Evolutionary conservation across 2,329 filamentous ascomycete species (phyloP), one percentile per base, ranked within the genome.

Genomic region (Aspergillus sp.): DNA sequence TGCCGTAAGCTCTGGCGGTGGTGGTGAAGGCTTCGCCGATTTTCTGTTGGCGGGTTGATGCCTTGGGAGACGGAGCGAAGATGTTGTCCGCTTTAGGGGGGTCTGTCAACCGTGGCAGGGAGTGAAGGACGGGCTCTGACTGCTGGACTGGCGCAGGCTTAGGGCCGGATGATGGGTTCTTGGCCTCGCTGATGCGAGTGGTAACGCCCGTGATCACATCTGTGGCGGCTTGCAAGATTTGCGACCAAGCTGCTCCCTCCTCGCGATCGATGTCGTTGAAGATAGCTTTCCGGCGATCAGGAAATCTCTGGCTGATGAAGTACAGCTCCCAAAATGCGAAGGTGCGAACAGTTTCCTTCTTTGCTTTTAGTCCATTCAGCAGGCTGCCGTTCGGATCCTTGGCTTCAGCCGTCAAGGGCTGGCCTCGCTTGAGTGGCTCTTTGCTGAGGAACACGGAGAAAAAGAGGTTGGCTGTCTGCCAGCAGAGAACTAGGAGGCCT

Each of bases 291-390:
- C 94, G 86, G 36, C 92, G 87, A n/a, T 87, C 83, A 15, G 88
- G 83, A 64, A 90, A 93, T 57, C 87, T 84, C 59, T 89, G 85
- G 39, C 91, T 88, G 67, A 97, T 96, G 58, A 91, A 83, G 30
- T 87, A 87, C 28, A 97, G 81, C 72, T 98, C 94, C 93, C 93
- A 97, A 76, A 96, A 90, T 15, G 94, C 93, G 74, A 96, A 96
- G 0, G 87, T 85, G 84, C 86, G 88, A 62, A 91, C 87, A 9
- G 91, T 82, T 8, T 91, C 82, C 74, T 94, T 95, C 78, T 92
- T 95, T 65, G 89, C 89, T 73, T 89, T 93, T 49, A 98, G 76
- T 0, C 94, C 94, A 59, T 88, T 92, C 52, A 98, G 75, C 28
- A 98, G 81, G 72, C 91, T 97, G 38, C 92, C 92, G 70, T 97